These are phyloP conservation scores for Boletus sensibilis DNA, from an alignment of 768 basidiomycete genomes.

Conservation along the genomic window DNA sequence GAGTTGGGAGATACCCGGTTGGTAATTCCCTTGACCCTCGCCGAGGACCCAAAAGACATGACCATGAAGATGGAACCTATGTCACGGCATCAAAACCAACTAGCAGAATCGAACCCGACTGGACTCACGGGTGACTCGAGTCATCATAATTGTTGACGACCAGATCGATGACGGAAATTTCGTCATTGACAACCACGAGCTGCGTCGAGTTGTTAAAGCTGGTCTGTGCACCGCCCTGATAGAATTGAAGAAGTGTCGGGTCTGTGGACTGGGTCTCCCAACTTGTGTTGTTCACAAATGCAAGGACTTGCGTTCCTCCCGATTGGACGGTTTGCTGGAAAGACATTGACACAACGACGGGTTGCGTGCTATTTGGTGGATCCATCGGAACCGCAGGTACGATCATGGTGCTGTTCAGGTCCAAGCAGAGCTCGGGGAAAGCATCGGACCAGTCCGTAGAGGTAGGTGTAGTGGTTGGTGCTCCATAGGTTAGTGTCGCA, in stretches of 20 bases:
- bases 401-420: constrained; percentile 32
- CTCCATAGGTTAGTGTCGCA: constrained; percentile 29
- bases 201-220: constrained; percentile 24
- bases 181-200: constrained; percentile 25
- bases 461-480: constrained; percentile 23
- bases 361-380: constrained; percentile 29
- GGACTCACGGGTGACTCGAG: constrained; percentile 31
- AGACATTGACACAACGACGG: constrained; percentile 21
- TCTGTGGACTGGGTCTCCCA: constrained; percentile 26
- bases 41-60: constrained; percentile 38
- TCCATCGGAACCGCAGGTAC: constrained; percentile 25
- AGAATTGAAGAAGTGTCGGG: constrained; percentile 31
- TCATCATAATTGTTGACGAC: constrained; percentile 27
- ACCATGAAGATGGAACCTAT: constrained; percentile 40
- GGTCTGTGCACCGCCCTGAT: constrained; percentile 25
- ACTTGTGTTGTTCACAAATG: constrained; percentile 28
- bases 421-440: constrained; percentile 23
- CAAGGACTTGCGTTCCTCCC: constrained; percentile 27
- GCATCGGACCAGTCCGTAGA: constrained; percentile 29
- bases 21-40: constrained; percentile 35
- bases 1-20: constrained; percentile 26
- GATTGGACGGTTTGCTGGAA: constrained; percentile 28
- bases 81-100: not conserved
- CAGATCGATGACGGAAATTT: constrained; percentile 30
- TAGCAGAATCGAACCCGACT: not conserved